Evolutionary conservation across 257 asterid species (phyloP).

Genomic region (Hygrophila difformis): DNA sequence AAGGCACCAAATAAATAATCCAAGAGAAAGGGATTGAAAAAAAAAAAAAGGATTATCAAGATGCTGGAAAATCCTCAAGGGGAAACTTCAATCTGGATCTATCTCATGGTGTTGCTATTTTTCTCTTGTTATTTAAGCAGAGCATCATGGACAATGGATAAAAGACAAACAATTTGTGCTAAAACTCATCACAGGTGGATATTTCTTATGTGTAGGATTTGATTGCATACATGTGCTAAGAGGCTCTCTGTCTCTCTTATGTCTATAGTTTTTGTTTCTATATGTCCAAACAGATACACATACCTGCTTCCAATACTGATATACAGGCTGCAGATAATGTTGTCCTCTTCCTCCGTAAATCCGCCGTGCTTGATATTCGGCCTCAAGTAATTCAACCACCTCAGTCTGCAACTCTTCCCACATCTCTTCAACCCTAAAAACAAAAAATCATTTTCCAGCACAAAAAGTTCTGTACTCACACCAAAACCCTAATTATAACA

Average conservation of each 20-base stretch:
- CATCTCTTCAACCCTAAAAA: slow-evolving; percentile 80
- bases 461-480: background rate
- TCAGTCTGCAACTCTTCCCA: slow-evolving; percentile 90
- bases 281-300: slow-evolving; percentile 7
- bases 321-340: slow-evolving; percentile 86
- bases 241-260: slow-evolving; percentile 1
- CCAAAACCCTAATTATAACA: background rate
- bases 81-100: slow-evolving; percentile 10
- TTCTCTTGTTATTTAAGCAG: slow-evolving; percentile 5
- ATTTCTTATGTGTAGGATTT: slow-evolving; percentile 18
- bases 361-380: slow-evolving; percentile 94
- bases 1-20: background rate
- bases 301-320: slow-evolving; percentile 99
- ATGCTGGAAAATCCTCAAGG: slow-evolving; percentile 4
- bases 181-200: slow-evolving; percentile 9
- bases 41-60: background rate
- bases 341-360: slow-evolving; percentile 97
- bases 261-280: slow-evolving; percentile 10
- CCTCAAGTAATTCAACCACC: slow-evolving; percentile 89
- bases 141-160: slow-evolving; percentile 42
- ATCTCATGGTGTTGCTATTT: slow-evolving; percentile 17
- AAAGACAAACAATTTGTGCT: slow-evolving; percentile 49
- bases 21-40: background rate
- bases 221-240: slow-evolving; percentile 23
- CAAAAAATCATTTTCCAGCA: background rate